Evolutionary conservation across 495 filamentous ascomycete genomes (phyloP).

Genomic region (Penicillium atrosanguineum): DNA sequence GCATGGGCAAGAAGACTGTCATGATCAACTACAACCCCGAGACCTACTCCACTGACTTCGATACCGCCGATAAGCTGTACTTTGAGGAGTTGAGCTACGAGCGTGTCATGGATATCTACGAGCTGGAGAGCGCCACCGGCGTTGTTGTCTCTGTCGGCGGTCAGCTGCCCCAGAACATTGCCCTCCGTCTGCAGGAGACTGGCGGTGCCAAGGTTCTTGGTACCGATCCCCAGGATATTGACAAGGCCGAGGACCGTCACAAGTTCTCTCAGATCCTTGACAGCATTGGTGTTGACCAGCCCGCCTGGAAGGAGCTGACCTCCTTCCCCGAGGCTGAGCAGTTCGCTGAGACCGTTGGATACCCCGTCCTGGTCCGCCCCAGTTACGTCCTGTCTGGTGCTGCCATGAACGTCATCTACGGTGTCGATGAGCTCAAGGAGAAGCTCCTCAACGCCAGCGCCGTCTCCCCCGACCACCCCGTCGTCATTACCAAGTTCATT

Average conservation of each 20-base stretch:
- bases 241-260: slow-evolving; percentile 94
- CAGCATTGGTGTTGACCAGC: slow-evolving; percentile 93
- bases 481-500: slow-evolving; percentile 98
- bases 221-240: slow-evolving; percentile 89
- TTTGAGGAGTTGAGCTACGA: slow-evolving; percentile 98
- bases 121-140: slow-evolving; percentile 81
- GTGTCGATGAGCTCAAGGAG: slow-evolving; percentile 78
- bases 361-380: slow-evolving; percentile 90
- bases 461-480: slow-evolving; percentile 92
- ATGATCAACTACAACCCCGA: slow-evolving; percentile 99
- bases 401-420: slow-evolving; percentile 96
- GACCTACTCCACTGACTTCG: slow-evolving; percentile 86
- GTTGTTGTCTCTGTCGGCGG: slow-evolving; percentile 95
- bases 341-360: slow-evolving; percentile 82
- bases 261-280: slow-evolving; percentile 98
- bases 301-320: slow-evolving; percentile 95
- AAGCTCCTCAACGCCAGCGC: slow-evolving; percentile 86
- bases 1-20: slow-evolving; percentile 95
- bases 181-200: slow-evolving; percentile 87
- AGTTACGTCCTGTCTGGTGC: slow-evolving; percentile 96
- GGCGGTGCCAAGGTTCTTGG: slow-evolving; percentile 87
- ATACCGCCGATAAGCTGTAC: slow-evolving; percentile 91
- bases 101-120: slow-evolving; percentile 98
- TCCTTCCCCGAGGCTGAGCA: slow-evolving; percentile 80
- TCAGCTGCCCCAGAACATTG: slow-evolving; percentile 96